Percentiles rank a stretch among this genome's conserved stretches.
These are phyloP conservation scores for Austroboletus novae-zelandiae DNA, from an alignment of 1,284 basidiomycete species.

Conservation along the genomic window DNA sequence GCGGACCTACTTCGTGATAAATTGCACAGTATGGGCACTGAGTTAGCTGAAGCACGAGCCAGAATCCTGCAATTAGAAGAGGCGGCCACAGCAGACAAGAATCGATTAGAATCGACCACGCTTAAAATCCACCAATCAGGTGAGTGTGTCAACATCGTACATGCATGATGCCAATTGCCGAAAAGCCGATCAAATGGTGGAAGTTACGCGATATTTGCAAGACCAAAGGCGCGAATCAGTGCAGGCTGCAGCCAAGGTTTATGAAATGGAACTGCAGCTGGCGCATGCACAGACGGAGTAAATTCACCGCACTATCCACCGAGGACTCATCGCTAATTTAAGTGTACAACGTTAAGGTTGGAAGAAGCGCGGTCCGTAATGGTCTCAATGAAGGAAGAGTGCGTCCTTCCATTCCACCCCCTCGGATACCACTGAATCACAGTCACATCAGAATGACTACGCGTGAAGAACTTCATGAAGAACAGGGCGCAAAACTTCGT, in stretches of 20 bases:
- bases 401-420: constrained; percentile 20
- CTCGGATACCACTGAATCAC: constrained; percentile 12
- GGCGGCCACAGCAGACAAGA: constrained; percentile 29
- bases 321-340: constrained; percentile 13
- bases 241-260: constrained; percentile 17
- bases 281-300: constrained; percentile 22
- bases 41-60: constrained; percentile 42
- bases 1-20: constrained; percentile 53
- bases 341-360: constrained; percentile 15
- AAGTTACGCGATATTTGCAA: constrained; percentile 22
- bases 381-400: constrained; percentile 34
- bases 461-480: constrained; percentile 23
- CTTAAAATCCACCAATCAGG: constrained; percentile 28
- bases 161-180: constrained; percentile 14
- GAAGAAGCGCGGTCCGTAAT: constrained; percentile 28
- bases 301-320: background rate
- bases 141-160: constrained; percentile 16
- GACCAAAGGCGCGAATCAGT: constrained; percentile 32
- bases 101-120: constrained; percentile 25
- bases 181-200: constrained; percentile 25
- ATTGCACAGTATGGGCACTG: constrained; percentile 41
- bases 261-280: constrained; percentile 31
- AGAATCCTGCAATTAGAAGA: constrained; percentile 42
- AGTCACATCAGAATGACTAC: constrained; percentile 20
- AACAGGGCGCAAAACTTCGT: constrained; percentile 25